Evolutionary conservation across 2,329 filamentous ascomycete species (phyloP).

Genomic region (Aspergillus sp.): DNA sequence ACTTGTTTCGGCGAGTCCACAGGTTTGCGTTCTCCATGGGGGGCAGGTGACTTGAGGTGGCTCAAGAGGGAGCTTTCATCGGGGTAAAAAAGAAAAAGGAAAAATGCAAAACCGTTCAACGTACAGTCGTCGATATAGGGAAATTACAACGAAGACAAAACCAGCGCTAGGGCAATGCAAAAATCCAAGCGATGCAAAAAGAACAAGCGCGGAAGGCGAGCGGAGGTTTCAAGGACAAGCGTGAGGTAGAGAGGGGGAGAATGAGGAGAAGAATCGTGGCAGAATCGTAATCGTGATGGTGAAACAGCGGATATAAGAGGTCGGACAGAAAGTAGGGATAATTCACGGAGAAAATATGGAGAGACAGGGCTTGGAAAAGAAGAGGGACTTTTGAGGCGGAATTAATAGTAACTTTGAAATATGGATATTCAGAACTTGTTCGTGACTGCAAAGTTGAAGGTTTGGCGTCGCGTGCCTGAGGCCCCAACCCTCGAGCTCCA

Average conservation of each 20-base stretch:
- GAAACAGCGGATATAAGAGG: conserved; percentile 12
- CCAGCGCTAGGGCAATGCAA: conserved; percentile 13
- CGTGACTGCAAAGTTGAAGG: conserved; percentile 8
- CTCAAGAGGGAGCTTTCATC: conserved; percentile 41
- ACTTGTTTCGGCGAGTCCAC: conserved; percentile 53
- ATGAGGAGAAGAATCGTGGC: conserved; percentile 12
- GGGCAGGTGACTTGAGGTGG: conserved; percentile 30
- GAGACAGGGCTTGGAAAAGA: not conserved
- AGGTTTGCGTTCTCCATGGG: conserved; percentile 52
- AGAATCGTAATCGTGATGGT: conserved; percentile 28
- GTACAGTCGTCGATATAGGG: conserved; percentile 14
- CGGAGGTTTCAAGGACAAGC: conserved; percentile 9
- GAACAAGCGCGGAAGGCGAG: conserved; percentile 12
- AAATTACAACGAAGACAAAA: conserved; percentile 8
- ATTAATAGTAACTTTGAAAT: conserved; percentile 7
- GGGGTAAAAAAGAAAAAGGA: conserved; percentile 20
- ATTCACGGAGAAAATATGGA: conserved; percentile 1
- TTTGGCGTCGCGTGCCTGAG: conserved; percentile 10
- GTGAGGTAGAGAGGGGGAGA: conserved; percentile 8
- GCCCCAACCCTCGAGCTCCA: conserved; percentile 11
- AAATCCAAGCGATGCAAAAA: conserved; percentile 5
- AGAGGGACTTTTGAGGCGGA: conserved; percentile 5
- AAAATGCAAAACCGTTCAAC: conserved; percentile 8
- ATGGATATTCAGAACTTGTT: conserved; percentile 2
- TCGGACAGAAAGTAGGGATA: conserved; percentile 29